These are phyloP conservation scores for Exophiala alcalophila DNA, from an alignment of 2,329 filamentous ascomycete genomes.

Conservation along the genomic window DNA sequence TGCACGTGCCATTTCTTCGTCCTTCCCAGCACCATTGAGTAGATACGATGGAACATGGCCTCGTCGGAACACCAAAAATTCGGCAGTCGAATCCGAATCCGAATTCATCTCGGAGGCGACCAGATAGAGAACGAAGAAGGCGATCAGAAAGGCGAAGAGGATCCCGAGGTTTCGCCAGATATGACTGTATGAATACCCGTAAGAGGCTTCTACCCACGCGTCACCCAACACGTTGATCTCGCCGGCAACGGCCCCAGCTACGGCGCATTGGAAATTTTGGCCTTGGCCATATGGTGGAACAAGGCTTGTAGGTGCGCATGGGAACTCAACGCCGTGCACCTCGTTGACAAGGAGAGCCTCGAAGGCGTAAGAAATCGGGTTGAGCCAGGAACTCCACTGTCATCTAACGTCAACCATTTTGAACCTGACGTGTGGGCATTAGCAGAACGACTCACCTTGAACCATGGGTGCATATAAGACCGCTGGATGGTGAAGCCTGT, in stretches of 20 bases:
- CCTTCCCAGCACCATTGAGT: constrained; percentile 28
- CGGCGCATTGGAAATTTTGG: constrained; percentile 62
- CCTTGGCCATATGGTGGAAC: constrained; percentile 72
- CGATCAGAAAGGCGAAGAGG: constrained; percentile 61
- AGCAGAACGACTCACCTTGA: no score
- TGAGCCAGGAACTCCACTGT: constrained; percentile 40
- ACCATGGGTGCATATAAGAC: constrained; percentile 53
- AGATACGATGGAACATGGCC: constrained; percentile 57
- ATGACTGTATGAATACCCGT: constrained; percentile 57
- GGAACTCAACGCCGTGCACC: constrained; percentile 35
- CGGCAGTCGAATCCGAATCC: constrained; percentile 71
- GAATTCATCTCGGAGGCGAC: constrained; percentile 59
- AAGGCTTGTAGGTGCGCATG: constrained; percentile 32
- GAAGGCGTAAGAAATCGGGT: constrained; percentile 42
- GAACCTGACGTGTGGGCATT: no score
- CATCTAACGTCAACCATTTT: no score
- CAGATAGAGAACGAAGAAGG: constrained; percentile 64
- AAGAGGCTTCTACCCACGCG: constrained; percentile 56
- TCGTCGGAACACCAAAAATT: constrained; percentile 71
- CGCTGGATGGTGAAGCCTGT: constrained; percentile 47
- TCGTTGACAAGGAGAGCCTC: constrained; percentile 41
- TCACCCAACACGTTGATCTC: constrained; percentile 58
- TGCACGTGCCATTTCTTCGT: constrained; percentile 23
- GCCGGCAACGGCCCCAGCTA: constrained; percentile 56
- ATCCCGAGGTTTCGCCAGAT: constrained; percentile 71